These are phyloP conservation scores for Diplodia corticola DNA, from an alignment of 2,329 filamentous ascomycete species.

Conservation along the genomic window DNA sequence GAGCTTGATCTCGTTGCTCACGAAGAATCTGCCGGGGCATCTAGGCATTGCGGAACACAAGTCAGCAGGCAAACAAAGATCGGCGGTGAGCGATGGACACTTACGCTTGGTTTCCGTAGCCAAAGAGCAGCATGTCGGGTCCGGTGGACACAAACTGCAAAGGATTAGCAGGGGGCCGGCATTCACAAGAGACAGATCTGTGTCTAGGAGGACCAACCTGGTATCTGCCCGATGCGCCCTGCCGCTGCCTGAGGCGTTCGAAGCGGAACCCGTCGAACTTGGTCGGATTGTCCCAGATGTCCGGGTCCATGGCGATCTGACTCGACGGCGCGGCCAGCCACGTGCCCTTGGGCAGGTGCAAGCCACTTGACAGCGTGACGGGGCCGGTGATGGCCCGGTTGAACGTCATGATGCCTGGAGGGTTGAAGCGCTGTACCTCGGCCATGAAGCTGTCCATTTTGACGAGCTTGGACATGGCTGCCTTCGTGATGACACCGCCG, in stretches of 20 bases:
- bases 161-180: background rate
- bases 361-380: constrained; percentile 27
- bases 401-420: constrained; percentile 23
- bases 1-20: constrained; percentile 50
- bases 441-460: constrained; percentile 28
- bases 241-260: constrained; percentile 17
- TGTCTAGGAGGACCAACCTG: background rate
- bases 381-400: constrained; percentile 23
- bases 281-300: constrained; percentile 14
- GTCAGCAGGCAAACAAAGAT: background rate
- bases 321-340: constrained; percentile 22
- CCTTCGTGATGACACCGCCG: constrained; percentile 20
- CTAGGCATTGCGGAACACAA: background rate
- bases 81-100: background rate
- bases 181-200: background rate
- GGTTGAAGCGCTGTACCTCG: constrained; percentile 26
- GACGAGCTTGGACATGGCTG: constrained; percentile 23
- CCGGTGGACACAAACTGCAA: constrained; percentile 24
- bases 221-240: background rate
- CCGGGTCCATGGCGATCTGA: constrained; percentile 14
- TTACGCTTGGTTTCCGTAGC: constrained; percentile 49
- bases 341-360: constrained; percentile 23
- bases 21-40: constrained; percentile 54
- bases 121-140: constrained; percentile 37
- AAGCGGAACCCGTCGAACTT: constrained; percentile 26